Conservation (phyloP, 306 rosid species). For the Cyclanthera cordifolia region DNA sequence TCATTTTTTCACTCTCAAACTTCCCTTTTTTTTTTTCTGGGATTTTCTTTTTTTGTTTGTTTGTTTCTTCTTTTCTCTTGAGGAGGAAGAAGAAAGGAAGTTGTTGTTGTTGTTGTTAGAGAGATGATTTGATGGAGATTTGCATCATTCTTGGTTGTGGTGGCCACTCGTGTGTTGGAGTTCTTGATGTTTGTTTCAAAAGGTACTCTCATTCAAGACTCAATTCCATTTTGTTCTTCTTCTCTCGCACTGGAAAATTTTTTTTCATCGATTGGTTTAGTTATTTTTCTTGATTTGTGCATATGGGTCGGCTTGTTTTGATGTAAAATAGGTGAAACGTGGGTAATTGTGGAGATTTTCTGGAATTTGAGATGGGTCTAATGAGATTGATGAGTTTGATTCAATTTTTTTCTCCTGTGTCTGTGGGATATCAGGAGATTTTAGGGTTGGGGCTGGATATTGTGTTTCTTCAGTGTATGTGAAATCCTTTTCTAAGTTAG, state of each 20-base stretch:
- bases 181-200: conserved; percentile 57
- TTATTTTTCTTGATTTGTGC: not conserved
- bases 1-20: not conserved
- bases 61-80: not conserved
- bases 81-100: not conserved
- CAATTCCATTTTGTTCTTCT: conserved; percentile 16
- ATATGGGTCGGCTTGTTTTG: not conserved
- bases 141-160: conserved; percentile 46
- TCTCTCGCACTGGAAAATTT: not conserved
- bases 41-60: not conserved
- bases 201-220: conserved; percentile 53
- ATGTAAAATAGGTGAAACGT: not conserved
- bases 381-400: conserved; percentile 46
- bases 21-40: not conserved
- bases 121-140: conserved; percentile 47
- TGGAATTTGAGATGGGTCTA: conserved; percentile 32
- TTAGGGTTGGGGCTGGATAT: conserved; percentile 33
- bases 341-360: conserved; percentile 3
- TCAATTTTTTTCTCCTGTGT: conserved; percentile 50
- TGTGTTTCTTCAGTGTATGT: conserved; percentile 40
- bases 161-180: conserved; percentile 41
- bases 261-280: too few relatives aligned
- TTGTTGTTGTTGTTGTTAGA: not conserved
- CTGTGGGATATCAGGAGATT: conserved; percentile 38
- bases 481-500: conserved; percentile 17